phyloP scores from a whole-genome alignment of 2,329 filamentous ascomycete species.

The Penicillium sp. region DNA sequence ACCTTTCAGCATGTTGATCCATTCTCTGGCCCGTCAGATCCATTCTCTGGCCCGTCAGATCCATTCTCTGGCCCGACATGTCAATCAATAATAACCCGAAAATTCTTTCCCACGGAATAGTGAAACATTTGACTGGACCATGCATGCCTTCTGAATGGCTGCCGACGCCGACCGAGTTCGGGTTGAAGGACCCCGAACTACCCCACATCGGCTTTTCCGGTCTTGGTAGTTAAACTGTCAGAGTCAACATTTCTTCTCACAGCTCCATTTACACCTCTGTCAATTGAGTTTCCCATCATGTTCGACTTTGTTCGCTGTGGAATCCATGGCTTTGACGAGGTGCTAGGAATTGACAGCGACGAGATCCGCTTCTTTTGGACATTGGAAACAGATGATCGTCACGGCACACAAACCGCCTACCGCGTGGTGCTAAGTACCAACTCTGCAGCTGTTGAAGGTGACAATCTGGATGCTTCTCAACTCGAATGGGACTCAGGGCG shows the following conservation, averaged over 20 bases:
- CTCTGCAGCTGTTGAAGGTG: background rate
- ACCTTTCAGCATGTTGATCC: no score
- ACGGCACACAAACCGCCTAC: conserved; percentile 16
- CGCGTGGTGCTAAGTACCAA: conserved; percentile 2
- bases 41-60: no score
- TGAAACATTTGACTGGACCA: background rate
- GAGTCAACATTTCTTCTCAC: background rate
- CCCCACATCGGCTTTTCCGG: background rate
- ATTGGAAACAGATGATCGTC: conserved; percentile 5
- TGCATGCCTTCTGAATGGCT: background rate
- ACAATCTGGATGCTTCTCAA: background rate
- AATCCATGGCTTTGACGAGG: conserved; percentile 26
- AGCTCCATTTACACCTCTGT: background rate
- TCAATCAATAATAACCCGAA: no score
- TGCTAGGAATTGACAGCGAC: conserved; percentile 22
- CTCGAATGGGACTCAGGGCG: conserved; percentile 23
- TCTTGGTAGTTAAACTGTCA: conserved; percentile 4
- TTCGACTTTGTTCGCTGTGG: conserved; percentile 14
- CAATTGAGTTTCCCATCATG: background rate
- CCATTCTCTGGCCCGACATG: no score
- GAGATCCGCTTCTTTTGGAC: conserved; percentile 25
- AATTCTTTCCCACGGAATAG: no score
- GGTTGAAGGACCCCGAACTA: background rate
- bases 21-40: no score
- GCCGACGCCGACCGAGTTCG: background rate